These are phyloP conservation scores for Podospora pseudoanserina DNA, from an alignment of 495 filamentous ascomycete species.

Conservation along the genomic window DNA sequence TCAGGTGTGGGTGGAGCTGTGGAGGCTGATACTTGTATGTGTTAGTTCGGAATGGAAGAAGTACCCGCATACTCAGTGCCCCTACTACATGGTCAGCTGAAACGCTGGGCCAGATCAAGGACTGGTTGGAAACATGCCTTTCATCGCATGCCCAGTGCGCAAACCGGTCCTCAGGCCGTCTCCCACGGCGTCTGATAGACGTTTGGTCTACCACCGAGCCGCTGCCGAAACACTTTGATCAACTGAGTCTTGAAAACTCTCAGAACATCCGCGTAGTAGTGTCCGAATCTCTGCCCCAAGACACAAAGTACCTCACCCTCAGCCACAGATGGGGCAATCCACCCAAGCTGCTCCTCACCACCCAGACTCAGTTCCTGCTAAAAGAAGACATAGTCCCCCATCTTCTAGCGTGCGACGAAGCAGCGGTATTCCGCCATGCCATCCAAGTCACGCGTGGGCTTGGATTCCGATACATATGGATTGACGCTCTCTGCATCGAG, in stretches of 20 bases:
- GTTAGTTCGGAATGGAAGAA: too few relatives aligned
- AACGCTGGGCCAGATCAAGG: background rate
- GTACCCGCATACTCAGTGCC: background rate
- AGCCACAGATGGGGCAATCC: slow-evolving; percentile 11
- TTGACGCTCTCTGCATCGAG: slow-evolving; percentile 28
- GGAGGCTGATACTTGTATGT: too few relatives aligned
- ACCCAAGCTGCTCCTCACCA: slow-evolving; percentile 1
- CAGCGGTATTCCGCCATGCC: slow-evolving; percentile 13
- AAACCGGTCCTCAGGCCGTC: background rate
- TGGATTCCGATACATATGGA: slow-evolving; percentile 26
- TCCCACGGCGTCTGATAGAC: slow-evolving; percentile 11
- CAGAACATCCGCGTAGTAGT: slow-evolving; percentile 5
- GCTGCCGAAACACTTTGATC: background rate
- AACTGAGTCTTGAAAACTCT: background rate
- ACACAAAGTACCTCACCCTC: slow-evolving; percentile 10
- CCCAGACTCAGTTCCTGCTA: background rate
- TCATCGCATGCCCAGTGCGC: slow-evolving; percentile 6
- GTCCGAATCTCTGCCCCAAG: slow-evolving; percentile 4
- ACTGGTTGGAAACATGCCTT: slow-evolving; percentile 4
- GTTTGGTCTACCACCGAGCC: slow-evolving; percentile 1
- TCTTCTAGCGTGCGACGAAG: background rate
- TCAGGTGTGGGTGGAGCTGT: too few relatives aligned
- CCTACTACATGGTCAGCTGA: slow-evolving; percentile 11
- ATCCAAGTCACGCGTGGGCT: slow-evolving; percentile 12
- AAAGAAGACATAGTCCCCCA: slow-evolving; percentile 1